These are phyloP conservation scores for Diddensiella transvaalensis DNA, from an alignment of 805 yeast genomes.

Conservation along the genomic window DNA sequence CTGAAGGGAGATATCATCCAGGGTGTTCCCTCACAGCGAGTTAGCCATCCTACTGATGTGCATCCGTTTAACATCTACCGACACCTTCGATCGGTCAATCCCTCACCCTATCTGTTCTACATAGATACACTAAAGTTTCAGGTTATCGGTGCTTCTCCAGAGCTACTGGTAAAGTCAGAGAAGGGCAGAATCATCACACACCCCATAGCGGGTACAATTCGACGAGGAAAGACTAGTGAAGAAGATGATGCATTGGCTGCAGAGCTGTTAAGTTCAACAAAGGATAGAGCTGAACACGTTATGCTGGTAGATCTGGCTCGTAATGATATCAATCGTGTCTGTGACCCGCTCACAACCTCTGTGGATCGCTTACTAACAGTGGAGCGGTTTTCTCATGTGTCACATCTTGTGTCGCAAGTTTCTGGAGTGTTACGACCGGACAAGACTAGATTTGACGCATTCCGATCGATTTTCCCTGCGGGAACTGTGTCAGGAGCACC, in stretches of 20 bases:
- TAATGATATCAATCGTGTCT: constrained; percentile 93
- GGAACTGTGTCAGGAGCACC: constrained; percentile 99
- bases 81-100: constrained; percentile 92
- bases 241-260: constrained; percentile 86
- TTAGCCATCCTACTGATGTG: constrained; percentile 88
- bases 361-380: constrained; percentile 88
- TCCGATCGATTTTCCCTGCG: constrained; percentile 97
- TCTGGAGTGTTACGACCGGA: constrained; percentile 83
- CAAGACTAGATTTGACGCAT: constrained; percentile 91
- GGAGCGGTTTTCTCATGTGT: constrained; percentile 93
- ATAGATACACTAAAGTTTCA: constrained; percentile 90
- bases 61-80: constrained; percentile 97
- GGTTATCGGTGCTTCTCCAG: constrained; percentile 97
- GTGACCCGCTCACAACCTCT: constrained; percentile 76
- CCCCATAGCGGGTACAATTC: constrained; percentile 97
- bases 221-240: constrained; percentile 82
- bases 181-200: constrained; percentile 81
- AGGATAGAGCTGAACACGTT: constrained; percentile 97
- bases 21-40: constrained; percentile 97
- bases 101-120: constrained; percentile 95
- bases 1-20: constrained; percentile 91
- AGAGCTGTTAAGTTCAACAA: constrained; percentile 66
- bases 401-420: constrained; percentile 93
- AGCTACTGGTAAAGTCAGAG: constrained; percentile 81
- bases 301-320: constrained; percentile 98